A percentile compares a stretch with the other conserved stretches of the same genome.
These are phyloP conservation scores for Dictyostelium citrinum DNA, from an alignment of 78 protist genomes.

Conservation along the genomic window DNA sequence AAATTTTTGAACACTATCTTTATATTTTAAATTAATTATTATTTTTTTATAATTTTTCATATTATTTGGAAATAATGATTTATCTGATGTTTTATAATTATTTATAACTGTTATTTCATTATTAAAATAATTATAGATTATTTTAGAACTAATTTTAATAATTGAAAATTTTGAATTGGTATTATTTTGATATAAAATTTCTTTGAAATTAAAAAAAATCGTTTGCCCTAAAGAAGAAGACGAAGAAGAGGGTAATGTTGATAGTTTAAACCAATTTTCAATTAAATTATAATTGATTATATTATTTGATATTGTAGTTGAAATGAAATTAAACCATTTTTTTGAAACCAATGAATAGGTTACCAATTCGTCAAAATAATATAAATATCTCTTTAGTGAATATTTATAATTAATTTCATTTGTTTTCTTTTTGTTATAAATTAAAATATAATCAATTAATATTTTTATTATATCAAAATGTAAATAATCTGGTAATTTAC, in stretches of 20 bases:
- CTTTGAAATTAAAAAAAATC: neutral
- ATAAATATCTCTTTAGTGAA: neutral
- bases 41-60: neutral
- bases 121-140: no score
- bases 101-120: no score
- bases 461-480: neutral
- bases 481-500: neutral
- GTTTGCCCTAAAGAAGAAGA: neutral
- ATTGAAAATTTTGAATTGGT: neutral
- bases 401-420: neutral
- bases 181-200: neutral
- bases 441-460: neutral
- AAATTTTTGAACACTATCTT: neutral
- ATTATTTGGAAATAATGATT: no score
- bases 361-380: neutral
- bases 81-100: no score
- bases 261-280: neutral
- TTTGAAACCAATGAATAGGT: neutral
- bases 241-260: neutral
- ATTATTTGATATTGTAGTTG: neutral
- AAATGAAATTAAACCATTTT: neutral
- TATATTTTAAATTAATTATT: no score
- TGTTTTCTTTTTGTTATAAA: neutral
- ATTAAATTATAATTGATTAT: neutral
- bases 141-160: no score